Base-by-base conservation (phyloP, 352 stramenopile genomes). In the Phytopythium mirpurense region DNA sequence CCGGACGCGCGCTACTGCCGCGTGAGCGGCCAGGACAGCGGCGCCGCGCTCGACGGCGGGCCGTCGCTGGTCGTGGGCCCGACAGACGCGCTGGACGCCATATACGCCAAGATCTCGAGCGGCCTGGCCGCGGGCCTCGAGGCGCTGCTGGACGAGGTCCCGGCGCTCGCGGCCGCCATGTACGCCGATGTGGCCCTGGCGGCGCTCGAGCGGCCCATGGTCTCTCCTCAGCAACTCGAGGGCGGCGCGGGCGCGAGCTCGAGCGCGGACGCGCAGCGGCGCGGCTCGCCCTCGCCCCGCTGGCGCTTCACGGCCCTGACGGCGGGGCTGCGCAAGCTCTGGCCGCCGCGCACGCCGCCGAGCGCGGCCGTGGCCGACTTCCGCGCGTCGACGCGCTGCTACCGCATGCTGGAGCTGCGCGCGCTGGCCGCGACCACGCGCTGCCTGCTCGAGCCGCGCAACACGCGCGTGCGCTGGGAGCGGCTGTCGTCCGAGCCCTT, bases 281-380 rank as follows among this genome's bases (percentile, higher is more conserved):
- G 52, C 15, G 70, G 67, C 1, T 32, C 68, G 11, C 59, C 68
- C 1, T 27, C 36, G 1, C 37, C 60, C 19, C 2, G 37, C 15
- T 81, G 70, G 70, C 11, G 62, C 16, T 53, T 62, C 5, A 74
- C 51, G 0, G 59, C 57, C 6, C 54, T 81, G 21, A 76, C 59
- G 0, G 67, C 66, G 0, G 70, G 68, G 0, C 31, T 78, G 21
- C 45, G 51, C 23, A 73, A 74, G 45, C 57, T 81, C n/a, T 81
- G 70, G 70, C 70, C 70, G 27, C 55, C 70, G 10, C 72, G 61
- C 24, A 81, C 70, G 0, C 70, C 70, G 8, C 62, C 54, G 3
- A 26, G 53, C 5, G 50, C 54, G 9, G 62, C 54, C 0, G 45
- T 78, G 9, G 16, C 59, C 12, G 56, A 62, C 34, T 34, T 76